Conservation (phyloP, 2,329 filamentous ascomycete species). For the Chrysosporium keratinophilum region DNA sequence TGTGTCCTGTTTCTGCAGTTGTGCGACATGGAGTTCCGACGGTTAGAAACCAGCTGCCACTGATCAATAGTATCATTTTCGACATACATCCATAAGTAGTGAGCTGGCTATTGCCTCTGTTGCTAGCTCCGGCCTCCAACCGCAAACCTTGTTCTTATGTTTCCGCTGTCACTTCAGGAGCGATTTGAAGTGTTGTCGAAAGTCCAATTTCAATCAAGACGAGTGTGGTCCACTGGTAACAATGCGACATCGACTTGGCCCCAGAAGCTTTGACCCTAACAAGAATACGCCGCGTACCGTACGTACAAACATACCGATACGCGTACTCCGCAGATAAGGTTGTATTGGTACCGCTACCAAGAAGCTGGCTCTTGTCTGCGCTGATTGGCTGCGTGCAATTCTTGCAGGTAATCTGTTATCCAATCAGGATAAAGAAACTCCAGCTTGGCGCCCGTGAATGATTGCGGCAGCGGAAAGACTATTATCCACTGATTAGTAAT, state of each 20-base stretch:
- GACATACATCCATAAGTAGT: too few relatives aligned
- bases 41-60: background rate
- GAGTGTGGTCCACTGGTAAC: background rate
- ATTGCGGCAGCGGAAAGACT: background rate
- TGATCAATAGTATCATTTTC: too few relatives aligned
- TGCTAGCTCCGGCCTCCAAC: too few relatives aligned
- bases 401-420: background rate
- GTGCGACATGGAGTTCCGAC: background rate
- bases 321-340: background rate
- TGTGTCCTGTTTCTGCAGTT: background rate
- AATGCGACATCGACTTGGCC: background rate
- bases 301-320: background rate
- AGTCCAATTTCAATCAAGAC: background rate
- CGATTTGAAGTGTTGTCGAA: background rate
- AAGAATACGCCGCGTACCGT: background rate
- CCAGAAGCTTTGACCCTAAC: slow-evolving; percentile 2
- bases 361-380: background rate
- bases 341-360: background rate
- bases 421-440: background rate
- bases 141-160: too few relatives aligned
- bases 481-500: background rate
- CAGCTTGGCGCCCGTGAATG: background rate
- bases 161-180: too few relatives aligned
- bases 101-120: too few relatives aligned
- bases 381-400: background rate